These are phyloP conservation scores for Aspergillus baeticus DNA, from an alignment of 495 filamentous ascomycete species.

Conservation along the genomic window DNA sequence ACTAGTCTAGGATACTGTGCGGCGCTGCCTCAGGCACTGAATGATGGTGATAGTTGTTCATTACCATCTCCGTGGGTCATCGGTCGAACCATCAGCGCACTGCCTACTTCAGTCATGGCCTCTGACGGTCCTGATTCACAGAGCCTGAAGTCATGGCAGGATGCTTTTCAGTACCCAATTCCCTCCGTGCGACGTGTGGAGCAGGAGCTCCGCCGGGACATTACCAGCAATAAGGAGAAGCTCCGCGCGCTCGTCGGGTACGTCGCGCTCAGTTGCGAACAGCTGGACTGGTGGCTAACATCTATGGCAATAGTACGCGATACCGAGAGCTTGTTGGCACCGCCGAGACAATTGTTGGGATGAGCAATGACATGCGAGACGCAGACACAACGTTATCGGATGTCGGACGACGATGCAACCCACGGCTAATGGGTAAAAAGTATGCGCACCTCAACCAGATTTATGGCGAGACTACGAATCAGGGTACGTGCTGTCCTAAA, in stretches of 20 bases:
- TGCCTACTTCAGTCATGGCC: conserved; percentile 45
- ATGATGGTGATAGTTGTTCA: conserved; percentile 3
- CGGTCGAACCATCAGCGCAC: not conserved
- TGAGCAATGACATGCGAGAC: conserved; percentile 73
- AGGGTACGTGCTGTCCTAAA: conserved; percentile 35
- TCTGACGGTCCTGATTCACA: conserved; percentile 57
- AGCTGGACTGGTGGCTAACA: conserved; percentile 9
- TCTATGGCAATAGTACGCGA: conserved; percentile 54
- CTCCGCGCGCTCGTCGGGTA: conserved; percentile 89
- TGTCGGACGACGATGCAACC: conserved; percentile 77
- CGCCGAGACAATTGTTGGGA: conserved; percentile 85
- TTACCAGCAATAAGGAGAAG: conserved; percentile 81
- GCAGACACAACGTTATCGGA: conserved; percentile 68
- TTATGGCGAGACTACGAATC: conserved; percentile 42
- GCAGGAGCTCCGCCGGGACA: conserved; percentile 60
- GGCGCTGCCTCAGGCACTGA: conserved; percentile 25
- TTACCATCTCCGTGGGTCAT: not conserved
- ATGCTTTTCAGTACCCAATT: conserved; percentile 66
- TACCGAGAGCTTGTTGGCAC: conserved; percentile 93
- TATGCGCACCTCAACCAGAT: conserved; percentile 60
- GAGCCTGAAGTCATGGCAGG: conserved; percentile 61
- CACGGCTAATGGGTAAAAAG: conserved; percentile 67
- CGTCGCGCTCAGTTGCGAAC: conserved; percentile 10
- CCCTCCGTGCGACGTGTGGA: conserved; percentile 62
- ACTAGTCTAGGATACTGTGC: conserved; percentile 6